These are phyloP conservation scores for Candida maesae DNA, from an alignment of 805 yeast species.

Conservation along the genomic window DNA sequence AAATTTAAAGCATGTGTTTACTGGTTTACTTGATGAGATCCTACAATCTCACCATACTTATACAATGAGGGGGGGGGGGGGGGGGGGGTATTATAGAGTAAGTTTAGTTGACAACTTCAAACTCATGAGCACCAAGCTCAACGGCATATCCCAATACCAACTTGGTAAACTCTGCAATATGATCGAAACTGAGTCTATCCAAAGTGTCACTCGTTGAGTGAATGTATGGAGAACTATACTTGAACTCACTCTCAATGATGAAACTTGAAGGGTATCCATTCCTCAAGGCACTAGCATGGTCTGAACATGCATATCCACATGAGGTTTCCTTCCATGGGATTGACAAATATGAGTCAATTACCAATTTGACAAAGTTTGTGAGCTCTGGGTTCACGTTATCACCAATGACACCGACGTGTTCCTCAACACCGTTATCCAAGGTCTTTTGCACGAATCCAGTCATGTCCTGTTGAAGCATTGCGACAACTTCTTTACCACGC, in stretches of 20 bases:
- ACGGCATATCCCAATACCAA: constrained; percentile 68
- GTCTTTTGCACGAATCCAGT: constrained; percentile 27
- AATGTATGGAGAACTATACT: constrained; percentile 60
- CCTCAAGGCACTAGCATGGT: constrained; percentile 81
- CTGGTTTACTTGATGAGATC: too few species aligned
- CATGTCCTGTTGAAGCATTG: constrained; percentile 95
- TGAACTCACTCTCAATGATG: constrained; percentile 73
- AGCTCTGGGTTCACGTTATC: constrained; percentile 25
- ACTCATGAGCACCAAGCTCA: constrained; percentile 54
- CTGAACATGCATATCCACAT: constrained; percentile 94
- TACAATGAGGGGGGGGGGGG: too few species aligned
- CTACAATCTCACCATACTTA: too few species aligned
- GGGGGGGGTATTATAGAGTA: too few species aligned
- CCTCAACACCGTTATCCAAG: constrained; percentile 38
- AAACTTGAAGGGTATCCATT: constrained; percentile 83
- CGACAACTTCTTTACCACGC: constrained; percentile 52
- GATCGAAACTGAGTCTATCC: constrained; percentile 73
- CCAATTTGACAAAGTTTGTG: constrained; percentile 41
- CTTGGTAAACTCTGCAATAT: constrained; percentile 77
- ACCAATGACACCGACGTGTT: constrained; percentile 70
- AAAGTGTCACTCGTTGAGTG: constrained; percentile 79
- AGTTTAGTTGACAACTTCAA: constrained; percentile 7
- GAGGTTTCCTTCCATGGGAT: constrained; percentile 70
- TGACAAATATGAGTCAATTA: constrained; percentile 58
- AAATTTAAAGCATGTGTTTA: too few species aligned